phyloP scores from a whole-genome alignment of 1,284 basidiomycete genomes.

The Tranzscheliella williamsii region DNA sequence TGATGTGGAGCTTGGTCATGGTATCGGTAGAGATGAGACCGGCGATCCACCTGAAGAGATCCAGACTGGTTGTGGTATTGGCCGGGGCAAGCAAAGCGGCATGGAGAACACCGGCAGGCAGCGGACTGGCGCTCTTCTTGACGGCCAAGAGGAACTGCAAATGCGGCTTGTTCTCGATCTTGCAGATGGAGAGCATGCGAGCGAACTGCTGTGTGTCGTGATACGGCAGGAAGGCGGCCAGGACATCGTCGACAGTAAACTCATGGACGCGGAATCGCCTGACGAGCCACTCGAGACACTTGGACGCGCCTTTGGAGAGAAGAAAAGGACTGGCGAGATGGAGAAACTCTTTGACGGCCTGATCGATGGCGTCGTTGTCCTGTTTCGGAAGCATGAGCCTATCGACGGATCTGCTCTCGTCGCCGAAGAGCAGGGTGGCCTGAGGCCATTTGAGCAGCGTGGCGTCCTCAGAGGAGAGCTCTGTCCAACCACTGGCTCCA shows the following conservation, averaged over 20 bases:
- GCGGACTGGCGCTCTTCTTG: conserved; percentile 48
- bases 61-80: conserved; percentile 65
- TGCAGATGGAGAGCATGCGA: conserved; percentile 85
- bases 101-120: conserved; percentile 47
- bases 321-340: conserved; percentile 77
- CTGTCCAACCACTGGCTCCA: conserved; percentile 75
- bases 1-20: conserved; percentile 66
- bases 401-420: conserved; percentile 75
- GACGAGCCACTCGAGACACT: conserved; percentile 95
- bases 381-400: conserved; percentile 76
- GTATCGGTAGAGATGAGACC: conserved; percentile 65
- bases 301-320: conserved; percentile 78
- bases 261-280: conserved; percentile 91
- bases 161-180: conserved; percentile 56
- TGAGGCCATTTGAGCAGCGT: conserved; percentile 36
- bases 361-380: conserved; percentile 70
- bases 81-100: conserved; percentile 53
- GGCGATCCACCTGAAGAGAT: conserved; percentile 71
- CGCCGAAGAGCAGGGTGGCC: conserved; percentile 80
- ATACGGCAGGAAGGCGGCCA: conserved; percentile 87
- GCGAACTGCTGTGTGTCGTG: conserved; percentile 93
- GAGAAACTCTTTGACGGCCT: conserved; percentile 70
- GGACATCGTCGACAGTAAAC: conserved; percentile 80
- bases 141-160: conserved; percentile 47
- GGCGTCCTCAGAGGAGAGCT: conserved; percentile 64